Percentiles rank a stretch among this genome's conserved stretches.
These are phyloP conservation scores for Termitomyces sp. DNA, from an alignment of 768 basidiomycete species.

Conservation along the genomic window DNA sequence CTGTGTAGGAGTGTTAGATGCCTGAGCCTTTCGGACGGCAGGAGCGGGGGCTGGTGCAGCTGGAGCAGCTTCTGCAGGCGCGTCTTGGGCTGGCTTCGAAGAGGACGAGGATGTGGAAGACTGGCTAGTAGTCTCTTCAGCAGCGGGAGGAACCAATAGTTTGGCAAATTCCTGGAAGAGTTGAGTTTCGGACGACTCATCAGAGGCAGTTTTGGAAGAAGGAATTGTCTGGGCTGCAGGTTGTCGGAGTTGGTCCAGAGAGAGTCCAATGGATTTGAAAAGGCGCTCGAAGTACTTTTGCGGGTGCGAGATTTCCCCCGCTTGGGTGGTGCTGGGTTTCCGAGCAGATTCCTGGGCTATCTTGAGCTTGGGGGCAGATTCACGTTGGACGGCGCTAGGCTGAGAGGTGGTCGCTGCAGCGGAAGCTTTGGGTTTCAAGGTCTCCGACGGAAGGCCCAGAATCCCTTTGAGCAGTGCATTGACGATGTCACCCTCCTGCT, in stretches of 20 bases:
- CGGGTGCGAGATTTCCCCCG: not conserved
- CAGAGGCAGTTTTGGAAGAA: not conserved
- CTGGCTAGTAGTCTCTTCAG: not conserved
- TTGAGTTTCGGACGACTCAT: not conserved
- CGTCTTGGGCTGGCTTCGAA: not conserved
- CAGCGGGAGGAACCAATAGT: not conserved
- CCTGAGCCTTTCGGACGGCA: not conserved
- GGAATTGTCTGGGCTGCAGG: not conserved
- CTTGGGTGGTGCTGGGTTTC: not conserved
- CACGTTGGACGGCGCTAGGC: too few species aligned
- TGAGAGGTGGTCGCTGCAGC: not conserved
- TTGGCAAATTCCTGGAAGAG: not conserved
- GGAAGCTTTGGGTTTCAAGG: not conserved
- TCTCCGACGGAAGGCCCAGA: not conserved
- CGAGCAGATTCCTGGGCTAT: not conserved
- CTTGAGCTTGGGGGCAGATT: not conserved
- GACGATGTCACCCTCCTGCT: not conserved
- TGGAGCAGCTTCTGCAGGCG: not conserved
- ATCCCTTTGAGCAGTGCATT: not conserved
- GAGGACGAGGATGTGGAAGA: not conserved
- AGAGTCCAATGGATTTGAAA: not conserved
- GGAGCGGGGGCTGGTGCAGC: slow-evolving; percentile 1
- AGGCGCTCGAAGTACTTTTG: not conserved
- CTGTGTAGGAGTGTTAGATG: not conserved
- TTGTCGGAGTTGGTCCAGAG: not conserved